Evolutionary conservation across 2,329 filamentous ascomycete species (phyloP).

Genomic region (Sordariomycetes sp.): DNA sequence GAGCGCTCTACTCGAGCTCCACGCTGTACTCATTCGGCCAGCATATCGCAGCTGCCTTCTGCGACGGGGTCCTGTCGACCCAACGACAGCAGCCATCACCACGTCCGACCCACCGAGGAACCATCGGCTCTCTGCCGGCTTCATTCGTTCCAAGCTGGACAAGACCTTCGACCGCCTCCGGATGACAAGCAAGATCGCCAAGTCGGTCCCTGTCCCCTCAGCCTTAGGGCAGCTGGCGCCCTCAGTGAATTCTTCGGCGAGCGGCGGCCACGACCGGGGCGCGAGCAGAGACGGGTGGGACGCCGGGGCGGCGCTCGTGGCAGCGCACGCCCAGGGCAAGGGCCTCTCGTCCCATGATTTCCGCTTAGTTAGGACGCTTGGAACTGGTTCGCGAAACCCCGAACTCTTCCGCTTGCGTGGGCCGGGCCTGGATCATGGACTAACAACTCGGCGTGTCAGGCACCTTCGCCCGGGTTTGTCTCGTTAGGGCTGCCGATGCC

Average conservation of each 20-base stretch:
- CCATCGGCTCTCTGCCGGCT: neutral
- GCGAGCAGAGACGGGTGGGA: neutral
- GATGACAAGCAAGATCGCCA: constrained; percentile 4
- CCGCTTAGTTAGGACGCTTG: constrained; percentile 62
- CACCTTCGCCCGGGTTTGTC: constrained; percentile 74
- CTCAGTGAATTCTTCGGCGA: neutral
- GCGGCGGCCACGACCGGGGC: neutral
- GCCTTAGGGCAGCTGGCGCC: neutral
- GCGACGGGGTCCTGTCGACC: neutral
- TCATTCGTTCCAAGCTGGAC: constrained; percentile 3
- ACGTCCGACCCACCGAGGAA: neutral
- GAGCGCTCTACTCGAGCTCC: neutral
- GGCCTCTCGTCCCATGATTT: constrained; percentile 44
- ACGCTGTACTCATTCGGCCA: neutral
- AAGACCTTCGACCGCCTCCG: neutral
- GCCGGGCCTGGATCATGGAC: neutral
- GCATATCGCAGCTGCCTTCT: neutral
- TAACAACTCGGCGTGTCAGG: constrained; percentile 28
- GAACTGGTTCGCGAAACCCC: constrained; percentile 48
- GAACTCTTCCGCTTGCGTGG: no score
- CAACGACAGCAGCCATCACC: neutral
- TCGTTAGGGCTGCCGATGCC: constrained; percentile 54
- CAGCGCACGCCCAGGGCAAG: neutral
- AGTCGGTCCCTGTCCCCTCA: neutral
- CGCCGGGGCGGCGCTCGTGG: neutral